These are phyloP conservation scores for Aureobasidium sp. DNA, from an alignment of 2,329 filamentous ascomycete genomes.

Conservation along the genomic window DNA sequence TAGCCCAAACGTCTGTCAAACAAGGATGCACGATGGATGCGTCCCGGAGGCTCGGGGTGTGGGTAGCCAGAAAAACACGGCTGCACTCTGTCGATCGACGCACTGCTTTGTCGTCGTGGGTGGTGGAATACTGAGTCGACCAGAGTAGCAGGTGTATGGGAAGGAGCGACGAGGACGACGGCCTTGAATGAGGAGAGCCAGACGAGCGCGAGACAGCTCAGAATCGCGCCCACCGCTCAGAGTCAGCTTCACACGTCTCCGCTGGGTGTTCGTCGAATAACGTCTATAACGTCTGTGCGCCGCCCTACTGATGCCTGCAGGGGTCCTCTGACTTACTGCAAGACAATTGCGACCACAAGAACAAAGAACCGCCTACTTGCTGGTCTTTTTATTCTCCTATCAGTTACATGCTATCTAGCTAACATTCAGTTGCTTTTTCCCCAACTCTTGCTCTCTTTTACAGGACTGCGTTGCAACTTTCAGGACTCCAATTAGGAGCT, in stretches of 20 bases:
- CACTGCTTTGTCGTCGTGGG: background rate
- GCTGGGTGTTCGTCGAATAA: background rate
- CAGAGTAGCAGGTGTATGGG: background rate
- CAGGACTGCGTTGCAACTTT: background rate
- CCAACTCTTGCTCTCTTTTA: background rate
- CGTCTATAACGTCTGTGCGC: slow-evolving; percentile 2
- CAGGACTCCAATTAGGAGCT: background rate
- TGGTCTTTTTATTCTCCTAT: background rate
- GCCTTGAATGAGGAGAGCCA: background rate
- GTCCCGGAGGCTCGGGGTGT: background rate
- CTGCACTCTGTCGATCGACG: background rate
- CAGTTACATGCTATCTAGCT: background rate
- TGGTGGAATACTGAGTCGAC: background rate
- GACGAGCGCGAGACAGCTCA: background rate
- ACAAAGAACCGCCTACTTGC: background rate
- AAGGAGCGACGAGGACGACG: background rate
- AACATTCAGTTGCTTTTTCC: background rate
- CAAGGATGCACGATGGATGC: slow-evolving; percentile 8
- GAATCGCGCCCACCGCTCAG: slow-evolving; percentile 2
- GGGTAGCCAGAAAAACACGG: slow-evolving; percentile 7
- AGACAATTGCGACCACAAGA: slow-evolving; percentile 11
- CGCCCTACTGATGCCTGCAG: slow-evolving; percentile 11
- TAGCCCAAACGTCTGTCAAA: slow-evolving; percentile 1
- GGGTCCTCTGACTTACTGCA: slow-evolving; percentile 9
- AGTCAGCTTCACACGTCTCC: slow-evolving; percentile 10